Base-by-base conservation (phyloP, 768 basidiomycete species). In the Solioccasus polychromus region DNA sequence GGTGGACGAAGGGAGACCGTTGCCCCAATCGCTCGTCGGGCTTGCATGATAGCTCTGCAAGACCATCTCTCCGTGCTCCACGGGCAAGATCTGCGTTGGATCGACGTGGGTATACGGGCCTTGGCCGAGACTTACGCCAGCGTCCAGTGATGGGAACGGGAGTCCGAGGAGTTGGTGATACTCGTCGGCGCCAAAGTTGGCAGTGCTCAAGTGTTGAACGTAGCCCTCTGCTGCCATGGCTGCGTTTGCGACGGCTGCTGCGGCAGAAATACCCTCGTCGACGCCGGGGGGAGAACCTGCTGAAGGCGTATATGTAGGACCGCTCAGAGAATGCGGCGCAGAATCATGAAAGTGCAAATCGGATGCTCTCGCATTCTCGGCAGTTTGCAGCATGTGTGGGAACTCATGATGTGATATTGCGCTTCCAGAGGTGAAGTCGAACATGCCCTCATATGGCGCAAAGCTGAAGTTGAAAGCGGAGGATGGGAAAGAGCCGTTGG, bases 11-110 rank as follows among this genome's bases (percentile, higher is more conserved):
- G 84, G 77, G 29, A 82, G 70, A 19, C 80, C 82, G 59, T 82
- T 86, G 20, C 77, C 79, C 86, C 87, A 90, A 61, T 90, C 88
- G 62, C 88, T 90, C 14, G 85, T 85, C 6, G 90, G 88, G 63
- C 85, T 91, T 35, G 82, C 71, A 59, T 84, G 86, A 69, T 80
- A 80, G 51, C 71, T 71, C 34, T 73, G 67, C 58, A 75, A 74
- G 10, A 71, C 63, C 48, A 64, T 60, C 28, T 71, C 69, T 40
- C 58, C 53, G 36, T 71, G 69, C 34, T 75, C 72, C 31, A 69
- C 63, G n/a, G 71, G 72, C 48, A 78, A 66, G 35, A 95, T 88
- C 68, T 95, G 91, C n/a, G 87, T 86, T 8, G 94, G 94, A 69
- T 97, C 91, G 48, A 97, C 88, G 65, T 88, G 85, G 28, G 87